A percentile compares a stretch with the other conserved stretches of the same genome.
Conservation (phyloP, 2,329 filamentous ascomycete genomes). For the Didymella segeticola region DNA sequence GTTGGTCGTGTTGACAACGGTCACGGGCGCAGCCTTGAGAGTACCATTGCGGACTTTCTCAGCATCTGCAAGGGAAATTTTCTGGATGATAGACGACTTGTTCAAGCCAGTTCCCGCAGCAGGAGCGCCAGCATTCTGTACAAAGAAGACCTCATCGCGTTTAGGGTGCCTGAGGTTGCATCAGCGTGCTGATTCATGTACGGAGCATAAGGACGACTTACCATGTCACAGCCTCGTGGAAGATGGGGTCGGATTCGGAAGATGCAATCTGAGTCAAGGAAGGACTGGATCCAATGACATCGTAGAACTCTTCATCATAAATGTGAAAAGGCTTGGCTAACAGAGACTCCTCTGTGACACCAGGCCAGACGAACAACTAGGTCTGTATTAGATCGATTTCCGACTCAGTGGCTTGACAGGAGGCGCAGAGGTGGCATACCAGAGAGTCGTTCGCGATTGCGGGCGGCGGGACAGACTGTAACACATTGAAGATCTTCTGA, state of each 20-base stretch:
- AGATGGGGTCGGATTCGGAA: conserved; percentile 31
- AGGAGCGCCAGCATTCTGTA: conserved; percentile 33
- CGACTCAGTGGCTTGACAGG: not conserved
- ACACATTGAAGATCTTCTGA: conserved; percentile 32
- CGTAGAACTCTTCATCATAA: conserved; percentile 35
- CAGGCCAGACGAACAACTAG: conserved; percentile 31
- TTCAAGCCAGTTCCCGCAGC: conserved; percentile 34
- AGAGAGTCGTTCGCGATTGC: conserved; percentile 26
- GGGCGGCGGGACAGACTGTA: conserved; percentile 27
- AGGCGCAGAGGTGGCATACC: conserved; percentile 15
- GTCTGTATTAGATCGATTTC: conserved; percentile 10
- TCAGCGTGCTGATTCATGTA: not conserved
- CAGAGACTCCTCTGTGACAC: conserved; percentile 29
- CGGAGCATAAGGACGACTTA: not conserved
- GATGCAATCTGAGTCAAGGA: conserved; percentile 32
- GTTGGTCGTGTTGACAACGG: conserved; percentile 31
- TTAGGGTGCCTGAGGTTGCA: conserved; percentile 16
- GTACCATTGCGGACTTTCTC: conserved; percentile 32
- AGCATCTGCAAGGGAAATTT: conserved; percentile 33
- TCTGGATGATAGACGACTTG: conserved; percentile 36
- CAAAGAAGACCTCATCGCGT: conserved; percentile 34
- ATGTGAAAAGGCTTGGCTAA: conserved; percentile 34
- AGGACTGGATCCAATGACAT: conserved; percentile 32
- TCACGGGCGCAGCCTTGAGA: conserved; percentile 27
- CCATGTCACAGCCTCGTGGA: conserved; percentile 36